These are phyloP conservation scores for Volvox africanus DNA, from an alignment of 139 green algal genomes.

Conservation along the genomic window DNA sequence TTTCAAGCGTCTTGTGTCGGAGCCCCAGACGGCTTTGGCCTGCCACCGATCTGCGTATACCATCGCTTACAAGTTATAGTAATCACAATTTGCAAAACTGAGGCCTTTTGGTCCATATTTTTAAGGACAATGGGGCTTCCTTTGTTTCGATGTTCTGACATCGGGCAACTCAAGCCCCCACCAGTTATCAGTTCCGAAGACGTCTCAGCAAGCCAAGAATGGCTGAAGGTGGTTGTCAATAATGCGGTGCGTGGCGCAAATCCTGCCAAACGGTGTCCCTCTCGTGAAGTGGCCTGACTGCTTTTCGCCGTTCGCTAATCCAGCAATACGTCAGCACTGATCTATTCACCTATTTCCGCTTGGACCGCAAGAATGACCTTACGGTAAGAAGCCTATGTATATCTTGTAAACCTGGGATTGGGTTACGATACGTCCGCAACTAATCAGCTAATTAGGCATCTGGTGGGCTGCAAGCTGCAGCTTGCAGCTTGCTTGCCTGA, in stretches of 20 bases:
- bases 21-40: too few species aligned
- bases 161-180: neutral
- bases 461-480: too few species aligned
- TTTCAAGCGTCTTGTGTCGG: too few species aligned
- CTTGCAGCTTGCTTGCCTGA: neutral
- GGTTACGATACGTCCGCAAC: neutral
- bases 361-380: neutral
- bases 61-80: too few species aligned
- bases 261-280: too few species aligned
- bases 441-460: neutral
- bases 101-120: too few species aligned
- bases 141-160: neutral
- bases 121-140: too few species aligned
- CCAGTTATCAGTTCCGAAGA: neutral
- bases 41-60: too few species aligned
- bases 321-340: neutral
- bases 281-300: neutral
- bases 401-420: neutral
- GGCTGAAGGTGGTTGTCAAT: neutral
- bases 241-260: neutral
- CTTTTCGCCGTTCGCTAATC: neutral
- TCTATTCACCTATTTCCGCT: constrained; percentile 21
- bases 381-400: constrained; percentile 7
- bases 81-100: too few species aligned
- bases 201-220: neutral